These are phyloP conservation scores for Solanum paucissectum DNA, from an alignment of 257 asterid species.

Conservation along the genomic window DNA sequence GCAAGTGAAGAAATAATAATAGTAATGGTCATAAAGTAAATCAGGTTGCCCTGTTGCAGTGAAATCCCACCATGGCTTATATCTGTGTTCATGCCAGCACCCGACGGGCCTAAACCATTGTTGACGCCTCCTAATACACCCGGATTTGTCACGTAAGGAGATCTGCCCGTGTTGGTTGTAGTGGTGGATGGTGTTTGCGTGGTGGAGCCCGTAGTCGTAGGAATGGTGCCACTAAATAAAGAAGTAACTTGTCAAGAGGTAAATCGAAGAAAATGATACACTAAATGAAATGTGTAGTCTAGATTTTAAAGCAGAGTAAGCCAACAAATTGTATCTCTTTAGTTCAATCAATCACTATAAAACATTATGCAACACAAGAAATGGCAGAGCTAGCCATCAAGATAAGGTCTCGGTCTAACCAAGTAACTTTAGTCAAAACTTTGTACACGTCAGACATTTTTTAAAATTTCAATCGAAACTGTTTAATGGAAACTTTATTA, in stretches of 20 bases:
- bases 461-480: neutral
- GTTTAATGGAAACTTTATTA: neutral
- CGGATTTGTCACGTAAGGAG: constrained; percentile 41
- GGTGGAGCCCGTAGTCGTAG: constrained; percentile 6
- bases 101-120: constrained; percentile 51
- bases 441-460: neutral
- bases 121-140: constrained; percentile 47
- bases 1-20: constrained; percentile 11
- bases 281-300: neutral
- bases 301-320: neutral
- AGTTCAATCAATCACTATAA: neutral
- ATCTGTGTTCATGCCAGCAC: constrained; percentile 31
- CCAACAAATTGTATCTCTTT: neutral
- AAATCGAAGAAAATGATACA: neutral
- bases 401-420: neutral
- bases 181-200: constrained; percentile 16
- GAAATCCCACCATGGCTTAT: constrained; percentile 20
- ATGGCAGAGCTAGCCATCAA: neutral
- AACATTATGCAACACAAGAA: neutral
- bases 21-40: constrained; percentile 1
- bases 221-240: neutral
- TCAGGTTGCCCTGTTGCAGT: neutral
- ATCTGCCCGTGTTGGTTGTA: constrained; percentile 11
- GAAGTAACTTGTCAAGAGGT: neutral
- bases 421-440: neutral